Conservation (phyloP, 164 flowering plant species). For the Tetrastigma voinierianum region DNA sequence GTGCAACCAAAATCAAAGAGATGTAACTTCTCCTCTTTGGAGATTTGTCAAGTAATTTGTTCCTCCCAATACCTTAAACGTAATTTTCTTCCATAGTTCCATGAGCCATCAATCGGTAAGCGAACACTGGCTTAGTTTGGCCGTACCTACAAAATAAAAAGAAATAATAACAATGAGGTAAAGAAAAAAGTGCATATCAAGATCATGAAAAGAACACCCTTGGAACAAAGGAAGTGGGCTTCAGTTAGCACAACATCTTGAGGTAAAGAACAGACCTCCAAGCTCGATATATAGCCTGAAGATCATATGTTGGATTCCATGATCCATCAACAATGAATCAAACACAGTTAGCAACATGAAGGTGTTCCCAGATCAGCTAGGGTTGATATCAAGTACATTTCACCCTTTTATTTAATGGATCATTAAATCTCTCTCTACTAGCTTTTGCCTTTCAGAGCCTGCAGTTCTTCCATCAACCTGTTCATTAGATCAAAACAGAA, state of each 20-base stretch:
- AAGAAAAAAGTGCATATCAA: too few relatives aligned
- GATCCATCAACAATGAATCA: conserved; percentile 97
- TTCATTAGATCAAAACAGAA: conserved; percentile 10
- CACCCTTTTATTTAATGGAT: conserved; percentile 74
- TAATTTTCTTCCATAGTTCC: conserved; percentile 99
- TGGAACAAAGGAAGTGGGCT: too few relatives aligned
- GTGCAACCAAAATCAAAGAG: background rate
- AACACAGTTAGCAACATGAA: conserved; percentile 95
- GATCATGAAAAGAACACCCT: too few relatives aligned
- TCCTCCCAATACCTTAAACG: conserved; percentile 68
- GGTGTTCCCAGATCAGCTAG: conserved; percentile 97
- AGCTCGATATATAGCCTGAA: conserved; percentile 96
- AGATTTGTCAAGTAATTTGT: too few relatives aligned
- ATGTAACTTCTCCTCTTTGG: background rate
- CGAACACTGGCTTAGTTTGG: conserved; percentile 92
- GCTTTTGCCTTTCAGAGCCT: conserved; percentile 82
- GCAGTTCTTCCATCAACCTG: conserved; percentile 96
- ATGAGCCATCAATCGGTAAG: conserved; percentile 92
- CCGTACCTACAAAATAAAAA: conserved; percentile 70
- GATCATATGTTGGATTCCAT: conserved; percentile 98
- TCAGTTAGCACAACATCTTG: background rate
- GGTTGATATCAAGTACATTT: conserved; percentile 90
- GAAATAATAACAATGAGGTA: background rate
- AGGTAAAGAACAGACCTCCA: conserved; percentile 65
- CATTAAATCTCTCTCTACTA: conserved; percentile 91